These are phyloP conservation scores for Pichia sp. DNA, from an alignment of 1,139 yeast genomes.

Conservation along the genomic window DNA sequence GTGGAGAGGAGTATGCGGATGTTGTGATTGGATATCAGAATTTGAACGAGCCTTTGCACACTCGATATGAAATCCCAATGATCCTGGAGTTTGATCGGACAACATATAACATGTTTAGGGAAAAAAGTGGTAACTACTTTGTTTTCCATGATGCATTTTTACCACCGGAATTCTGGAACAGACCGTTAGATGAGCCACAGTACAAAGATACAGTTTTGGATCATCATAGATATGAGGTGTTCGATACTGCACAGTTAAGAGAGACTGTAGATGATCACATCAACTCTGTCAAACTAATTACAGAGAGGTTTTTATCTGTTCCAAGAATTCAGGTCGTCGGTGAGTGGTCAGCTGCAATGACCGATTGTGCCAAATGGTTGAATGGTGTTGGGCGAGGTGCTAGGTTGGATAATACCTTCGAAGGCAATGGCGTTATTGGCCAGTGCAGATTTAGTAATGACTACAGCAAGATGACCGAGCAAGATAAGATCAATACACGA, in stretches of 20 bases:
- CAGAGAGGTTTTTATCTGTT: conserved; percentile 37
- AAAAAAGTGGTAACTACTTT: conserved; percentile 42
- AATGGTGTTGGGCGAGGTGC: conserved; percentile 91
- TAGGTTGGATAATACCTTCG: conserved; percentile 71
- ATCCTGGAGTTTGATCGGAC: conserved; percentile 53
- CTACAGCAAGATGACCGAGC: conserved; percentile 54
- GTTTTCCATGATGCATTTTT: conserved; percentile 75
- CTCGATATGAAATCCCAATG: conserved; percentile 52
- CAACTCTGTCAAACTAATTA: conserved; percentile 30
- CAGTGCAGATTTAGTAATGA: conserved; percentile 60
- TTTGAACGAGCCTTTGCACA: conserved; percentile 85
- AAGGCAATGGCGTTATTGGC: conserved; percentile 46
- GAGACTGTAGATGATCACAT: conserved; percentile 59
- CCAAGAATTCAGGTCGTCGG: conserved; percentile 78
- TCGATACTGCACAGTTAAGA: conserved; percentile 56
- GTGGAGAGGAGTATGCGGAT: conserved; percentile 57
- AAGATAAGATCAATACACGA: conserved; percentile 56
- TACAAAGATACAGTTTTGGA: conserved; percentile 72
- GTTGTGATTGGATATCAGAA: conserved; percentile 81
- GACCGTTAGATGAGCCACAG: conserved; percentile 21
- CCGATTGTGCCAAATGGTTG: conserved; percentile 89
- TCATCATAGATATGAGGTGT: conserved; percentile 91
- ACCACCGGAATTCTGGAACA: conserved; percentile 58
- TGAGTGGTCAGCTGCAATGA: conserved; percentile 41
- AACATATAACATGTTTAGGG: conserved; percentile 42